Base-by-base conservation (phyloP, 371 early-diverging fungal genomes). In the Mortierella sp. region DNA sequence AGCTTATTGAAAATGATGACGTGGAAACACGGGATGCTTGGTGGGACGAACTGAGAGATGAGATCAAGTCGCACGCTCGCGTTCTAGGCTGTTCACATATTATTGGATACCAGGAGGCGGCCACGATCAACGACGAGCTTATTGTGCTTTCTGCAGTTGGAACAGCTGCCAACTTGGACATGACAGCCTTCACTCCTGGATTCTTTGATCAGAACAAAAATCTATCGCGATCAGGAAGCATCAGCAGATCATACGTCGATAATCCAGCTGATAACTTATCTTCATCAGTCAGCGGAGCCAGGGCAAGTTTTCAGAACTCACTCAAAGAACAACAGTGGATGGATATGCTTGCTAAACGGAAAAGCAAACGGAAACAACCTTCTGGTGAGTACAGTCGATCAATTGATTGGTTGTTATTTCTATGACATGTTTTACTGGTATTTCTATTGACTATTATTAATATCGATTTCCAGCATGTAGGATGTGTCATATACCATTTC, bases 11-110 rank as follows among this genome's bases (percentile, higher is more conserved):
- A 15, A 83, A 85, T 43, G 91, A 90, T 60, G 84, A 87, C 56
- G 79, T 74, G 4, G 89, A 89, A 34, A 75, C 85, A 9, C 82
- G 94, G 3, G 92, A 93, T 43, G 68, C 85, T 6, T 94, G 94
- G 94, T 94, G 93, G 92, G 70, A 83, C 12, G 94, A 94, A 80
- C 83, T 94, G 13, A 81, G 94, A 28, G 91, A 90, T 26, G 94
- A 94, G 72, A 89, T 94, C 74, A 88, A 89, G 61, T 76, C 83
- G 29, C 94, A 94, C 68, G 93, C 93, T 12, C 72, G 86, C 53
- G 73, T 84, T 1, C 73, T 93, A 12, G 86, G 88, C 19, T 94
- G 93, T 64, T 72, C 86, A 19, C 83, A 87, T 68, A 86, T 94
- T 31, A 82, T 92, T 43, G 94, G 94, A 34, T 94, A 94, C 76